Evolutionary conservation across 177 flowering plant genomes (phyloP), one percentile per base, ranked within the genome.

Genomic region (Telopea speciosissima): DNA sequence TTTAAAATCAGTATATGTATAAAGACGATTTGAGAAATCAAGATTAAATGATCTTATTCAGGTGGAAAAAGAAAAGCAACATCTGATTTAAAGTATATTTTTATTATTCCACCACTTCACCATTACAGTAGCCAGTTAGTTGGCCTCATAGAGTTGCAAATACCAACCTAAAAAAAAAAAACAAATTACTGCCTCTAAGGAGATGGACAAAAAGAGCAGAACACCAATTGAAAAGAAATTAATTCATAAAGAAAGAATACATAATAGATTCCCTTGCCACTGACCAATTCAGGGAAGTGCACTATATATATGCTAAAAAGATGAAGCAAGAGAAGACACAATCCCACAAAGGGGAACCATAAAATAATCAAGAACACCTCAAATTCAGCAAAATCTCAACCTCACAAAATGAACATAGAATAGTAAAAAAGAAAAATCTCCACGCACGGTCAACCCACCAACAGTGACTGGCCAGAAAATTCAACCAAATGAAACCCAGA

Each of bases 401-500:
- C 59, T 11, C 23, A 28, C 33, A 66, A 42, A 65, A 72, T 42
- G 28, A 61, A 14, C 40, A 59, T 40, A 36, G 61, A 22, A 14
- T 24, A 26, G 5, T 45, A 31, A 16, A 54, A 24, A 24, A 62
- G n/a, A 40, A 66, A 72, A 40, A 49, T 49, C 54, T 49, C 54
- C 54, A 1, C 14, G 19, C 17, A 8, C 19, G 17, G 44, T 66
- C 28, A 45, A 72, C 63, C 70, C 65, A 40, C 24, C 64, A 72
- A 72, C 42, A 63, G 13, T 59, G 2, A 49, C 65, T 36, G 40
- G 40, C 40, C 40, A 42, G 54, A 13, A 66, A 56, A 70, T 12
- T 10, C 24, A 60, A 45, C 63, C 13, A 69, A 60, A 56, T 17
- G 7, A 66, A 67, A 44, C 66, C 70, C 70, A 73, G 21, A n/a